Evolutionary conservation across 2,329 filamentous ascomycete species (phyloP).

Genomic region (Cladosporium velox): DNA sequence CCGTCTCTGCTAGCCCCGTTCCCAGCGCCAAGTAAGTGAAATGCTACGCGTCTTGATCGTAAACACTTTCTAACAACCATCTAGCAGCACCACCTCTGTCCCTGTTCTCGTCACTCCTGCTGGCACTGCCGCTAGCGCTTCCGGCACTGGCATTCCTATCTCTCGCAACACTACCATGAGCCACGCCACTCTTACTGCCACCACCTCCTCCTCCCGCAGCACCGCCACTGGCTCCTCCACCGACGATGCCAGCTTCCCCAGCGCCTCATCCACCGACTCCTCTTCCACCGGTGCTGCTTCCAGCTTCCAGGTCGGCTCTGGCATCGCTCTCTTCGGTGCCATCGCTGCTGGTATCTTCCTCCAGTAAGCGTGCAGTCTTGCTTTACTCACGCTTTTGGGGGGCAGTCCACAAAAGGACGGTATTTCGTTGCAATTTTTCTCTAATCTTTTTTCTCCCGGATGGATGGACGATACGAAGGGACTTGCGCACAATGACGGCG

Average conservation of each 20-base stretch:
- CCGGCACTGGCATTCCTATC: constrained; percentile 30
- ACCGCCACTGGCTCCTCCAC: constrained; percentile 21
- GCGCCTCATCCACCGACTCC: constrained; percentile 4
- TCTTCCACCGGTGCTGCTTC: constrained; percentile 29
- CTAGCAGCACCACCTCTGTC: constrained; percentile 25
- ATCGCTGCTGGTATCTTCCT: constrained; percentile 41
- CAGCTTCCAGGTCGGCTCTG: constrained; percentile 36
- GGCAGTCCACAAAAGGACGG: background rate
- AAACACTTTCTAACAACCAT: background rate
- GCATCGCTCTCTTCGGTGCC: constrained; percentile 44
- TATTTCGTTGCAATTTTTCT: background rate
- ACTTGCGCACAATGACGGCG: background rate
- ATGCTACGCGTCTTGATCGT: background rate
- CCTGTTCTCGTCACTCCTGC: constrained; percentile 20
- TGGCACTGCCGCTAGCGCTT: constrained; percentile 21
- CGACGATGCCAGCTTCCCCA: constrained; percentile 18
- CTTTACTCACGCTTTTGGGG: background rate
- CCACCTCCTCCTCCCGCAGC: constrained; percentile 18
- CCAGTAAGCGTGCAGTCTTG: constrained; percentile 9
- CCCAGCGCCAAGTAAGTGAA: constrained; percentile 20
- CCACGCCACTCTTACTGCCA: constrained; percentile 28
- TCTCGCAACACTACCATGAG: constrained; percentile 35
- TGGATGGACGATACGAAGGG: background rate
- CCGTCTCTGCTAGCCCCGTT: constrained; percentile 25
- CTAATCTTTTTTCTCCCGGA: constrained; percentile 1